These are phyloP conservation scores for Chlorella sorokiniana DNA, from an alignment of 139 green algal species.

Conservation along the genomic window DNA sequence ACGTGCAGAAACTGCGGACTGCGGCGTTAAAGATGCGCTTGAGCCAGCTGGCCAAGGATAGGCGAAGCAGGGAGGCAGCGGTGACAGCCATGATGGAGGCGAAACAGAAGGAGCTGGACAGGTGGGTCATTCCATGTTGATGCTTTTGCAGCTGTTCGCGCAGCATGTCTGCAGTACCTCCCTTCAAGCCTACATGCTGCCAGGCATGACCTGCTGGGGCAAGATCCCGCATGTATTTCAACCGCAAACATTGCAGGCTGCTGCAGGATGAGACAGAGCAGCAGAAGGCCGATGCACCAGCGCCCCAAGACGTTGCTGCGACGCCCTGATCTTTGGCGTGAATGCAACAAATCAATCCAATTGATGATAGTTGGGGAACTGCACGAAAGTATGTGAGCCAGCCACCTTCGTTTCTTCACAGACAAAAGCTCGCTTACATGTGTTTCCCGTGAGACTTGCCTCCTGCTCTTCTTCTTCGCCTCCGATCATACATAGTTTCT, in stretches of 20 bases:
- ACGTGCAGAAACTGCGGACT: slow-evolving; percentile 7
- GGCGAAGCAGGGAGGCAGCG: background rate
- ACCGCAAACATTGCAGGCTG: background rate
- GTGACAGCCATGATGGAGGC: background rate
- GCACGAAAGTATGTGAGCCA: too few species aligned
- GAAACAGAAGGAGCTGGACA: slow-evolving; percentile 10
- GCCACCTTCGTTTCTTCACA: too few species aligned
- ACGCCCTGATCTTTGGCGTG: too few species aligned
- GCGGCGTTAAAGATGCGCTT: slow-evolving; percentile 22
- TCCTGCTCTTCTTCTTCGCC: background rate
- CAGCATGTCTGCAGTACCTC: background rate
- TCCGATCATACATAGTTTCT: background rate
- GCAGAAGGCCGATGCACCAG: background rate
- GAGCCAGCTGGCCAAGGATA: slow-evolving; percentile 7
- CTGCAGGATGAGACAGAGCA: slow-evolving; percentile 1
- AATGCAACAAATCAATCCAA: too few species aligned
- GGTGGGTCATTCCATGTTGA: background rate
- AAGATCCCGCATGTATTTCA: background rate
- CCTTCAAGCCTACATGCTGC: background rate
- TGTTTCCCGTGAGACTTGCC: too few species aligned
- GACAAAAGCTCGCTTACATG: too few species aligned
- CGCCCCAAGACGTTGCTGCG: background rate
- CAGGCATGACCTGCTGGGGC: background rate
- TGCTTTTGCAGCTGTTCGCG: background rate
- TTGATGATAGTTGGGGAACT: too few species aligned